Percentiles rank a stretch among this genome's conserved stretches.
Conservation (phyloP, 176 grass and related monocot genomes). For the Puccinellia tenuiflora region DNA sequence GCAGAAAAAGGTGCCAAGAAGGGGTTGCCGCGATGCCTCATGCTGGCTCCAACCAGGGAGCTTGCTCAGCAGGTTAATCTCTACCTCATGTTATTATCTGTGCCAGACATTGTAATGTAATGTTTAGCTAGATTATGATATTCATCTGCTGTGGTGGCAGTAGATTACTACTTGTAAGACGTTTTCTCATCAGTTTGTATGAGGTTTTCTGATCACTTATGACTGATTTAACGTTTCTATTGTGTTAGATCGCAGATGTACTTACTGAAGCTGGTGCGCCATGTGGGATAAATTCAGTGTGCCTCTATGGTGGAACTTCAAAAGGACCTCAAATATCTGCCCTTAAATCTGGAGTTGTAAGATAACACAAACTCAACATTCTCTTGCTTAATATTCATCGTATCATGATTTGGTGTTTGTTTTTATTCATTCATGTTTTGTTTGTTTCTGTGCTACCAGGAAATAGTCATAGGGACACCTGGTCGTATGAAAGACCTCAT, state of each 20-base stretch:
- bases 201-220: neutral
- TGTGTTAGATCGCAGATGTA: slow-evolving; percentile 80
- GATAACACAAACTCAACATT: slow-evolving; percentile 15
- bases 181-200: neutral
- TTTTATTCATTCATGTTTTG: neutral
- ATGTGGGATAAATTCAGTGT: slow-evolving; percentile 77
- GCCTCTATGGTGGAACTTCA: slow-evolving; percentile 90
- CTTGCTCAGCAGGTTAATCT: slow-evolving; percentile 80
- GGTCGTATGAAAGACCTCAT: slow-evolving; percentile 97
- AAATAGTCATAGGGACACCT: slow-evolving; percentile 94
- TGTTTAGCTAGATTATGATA: neutral
- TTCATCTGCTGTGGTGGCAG: neutral
- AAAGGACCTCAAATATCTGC: slow-evolving; percentile 94
- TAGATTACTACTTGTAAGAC: neutral
- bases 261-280: slow-evolving; percentile 72
- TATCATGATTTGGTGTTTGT: neutral
- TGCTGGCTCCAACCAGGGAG: slow-evolving; percentile 92
- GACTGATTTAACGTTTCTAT: slow-evolving; percentile 16
- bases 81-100: neutral
- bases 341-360: slow-evolving; percentile 96
- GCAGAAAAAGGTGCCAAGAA: slow-evolving; percentile 58
- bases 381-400: slow-evolving; percentile 1
- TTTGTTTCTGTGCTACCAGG: slow-evolving; percentile 47
- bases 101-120: neutral
- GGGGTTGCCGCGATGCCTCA: slow-evolving; percentile 60